Evolutionary conservation across 495 filamentous ascomycete genomes (phyloP).

Genomic region (Penicillium subrubescens): DNA sequence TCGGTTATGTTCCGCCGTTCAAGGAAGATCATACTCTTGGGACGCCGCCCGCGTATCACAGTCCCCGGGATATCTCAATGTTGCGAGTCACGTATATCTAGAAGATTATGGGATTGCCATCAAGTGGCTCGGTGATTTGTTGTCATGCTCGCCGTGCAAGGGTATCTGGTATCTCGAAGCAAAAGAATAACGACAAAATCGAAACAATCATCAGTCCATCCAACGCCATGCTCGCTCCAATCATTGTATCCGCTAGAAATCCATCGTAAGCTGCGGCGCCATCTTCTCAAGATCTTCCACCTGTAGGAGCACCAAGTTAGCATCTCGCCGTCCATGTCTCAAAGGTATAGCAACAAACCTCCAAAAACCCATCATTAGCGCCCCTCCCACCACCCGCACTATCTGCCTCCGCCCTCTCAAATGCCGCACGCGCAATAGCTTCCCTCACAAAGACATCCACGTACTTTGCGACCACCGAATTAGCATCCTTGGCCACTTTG

Average conservation of each 20-base stretch:
- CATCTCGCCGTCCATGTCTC: not conserved
- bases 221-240: conserved; percentile 17
- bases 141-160: conserved; percentile 10
- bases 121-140: not conserved
- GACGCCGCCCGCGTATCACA: conserved; percentile 24
- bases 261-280: conserved; percentile 84
- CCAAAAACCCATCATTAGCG: conserved; percentile 64
- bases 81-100: conserved; percentile 20
- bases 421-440: conserved; percentile 79
- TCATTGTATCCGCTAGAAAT: conserved; percentile 56
- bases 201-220: conserved; percentile 3
- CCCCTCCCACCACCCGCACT: conserved; percentile 30
- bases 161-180: conserved; percentile 9
- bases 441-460: conserved; percentile 92
- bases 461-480: conserved; percentile 78
- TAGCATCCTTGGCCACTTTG: conserved; percentile 77
- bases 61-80: conserved; percentile 28
- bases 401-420: conserved; percentile 59
- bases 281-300: conserved; percentile 82
- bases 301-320: conserved; percentile 27
- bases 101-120: not conserved
- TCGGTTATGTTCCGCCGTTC: conserved; percentile 27
- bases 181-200: conserved; percentile 11
- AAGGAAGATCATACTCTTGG: conserved; percentile 28
- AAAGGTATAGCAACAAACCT: conserved; percentile 55